Base-by-base conservation (phyloP, 805 yeast species). In the Hermanozyma aechmeae region DNA sequence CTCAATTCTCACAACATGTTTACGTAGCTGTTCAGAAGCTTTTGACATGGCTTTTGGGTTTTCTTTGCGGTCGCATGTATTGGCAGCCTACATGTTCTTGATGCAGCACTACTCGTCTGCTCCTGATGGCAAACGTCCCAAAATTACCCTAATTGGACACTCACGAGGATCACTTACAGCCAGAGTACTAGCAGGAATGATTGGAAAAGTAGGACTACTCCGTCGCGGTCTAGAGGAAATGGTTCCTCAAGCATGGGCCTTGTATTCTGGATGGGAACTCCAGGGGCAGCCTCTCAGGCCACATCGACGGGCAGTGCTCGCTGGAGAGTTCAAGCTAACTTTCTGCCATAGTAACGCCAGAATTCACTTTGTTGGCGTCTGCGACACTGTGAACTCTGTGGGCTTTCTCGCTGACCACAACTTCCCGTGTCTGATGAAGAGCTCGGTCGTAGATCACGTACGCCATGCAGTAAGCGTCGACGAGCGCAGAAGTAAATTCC, bases 341-440 rank as follows among this genome's bases (percentile, higher is more conserved):
- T 78, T 77, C 43, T 65, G 73, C 10, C 50, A 73, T 27, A 40
- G 56, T 4, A 48, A 53, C 4, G 67, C 73, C 3, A 43, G 42
- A 6, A 61, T 78, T 27, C 65, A 68, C 37, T 74, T 76, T 34
- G 68, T 77, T 65, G 85, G 85, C 0, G 48, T 78, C 13, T 78
- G 79, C 67, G 86, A 78, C 50, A 71, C 82, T 0, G 74, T 77
- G 13, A 76, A 74, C 43, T 75, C 83, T 1, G 76, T 76, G 13
- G 85, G 85, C 0, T 40, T 76, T 7, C 32, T 76, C 4, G 55
- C 73, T 24, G 81, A 76, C 41, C 50, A 72, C 23, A 37, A 72
- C 45, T 77, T 76, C 37, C 82, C 83, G 0, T 73, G 59, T 37
- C 61, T 77, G 1, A 65, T 74, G 2, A 56, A 65, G 28, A 58